Evolutionary conservation across 2,329 filamentous ascomycete species (phyloP).

Genomic region (Colletotrichum godetiae): DNA sequence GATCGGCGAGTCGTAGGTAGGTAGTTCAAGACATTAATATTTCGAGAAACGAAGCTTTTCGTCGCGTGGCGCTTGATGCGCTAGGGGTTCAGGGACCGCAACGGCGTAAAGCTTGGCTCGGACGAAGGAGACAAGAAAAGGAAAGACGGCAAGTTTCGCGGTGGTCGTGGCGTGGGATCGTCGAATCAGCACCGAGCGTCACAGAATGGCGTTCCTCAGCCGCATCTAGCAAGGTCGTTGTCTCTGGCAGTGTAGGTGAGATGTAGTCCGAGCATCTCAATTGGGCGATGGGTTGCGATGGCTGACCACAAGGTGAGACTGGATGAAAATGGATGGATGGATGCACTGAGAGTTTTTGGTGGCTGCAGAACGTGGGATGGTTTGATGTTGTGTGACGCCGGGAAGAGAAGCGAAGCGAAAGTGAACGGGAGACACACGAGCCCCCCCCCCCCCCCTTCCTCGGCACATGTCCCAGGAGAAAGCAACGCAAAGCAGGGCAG

Average conservation of each 20-base stretch:
- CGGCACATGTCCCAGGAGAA: not conserved
- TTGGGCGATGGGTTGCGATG: not conserved
- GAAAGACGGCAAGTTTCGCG: not conserved
- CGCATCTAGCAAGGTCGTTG: slow-evolving; percentile 13
- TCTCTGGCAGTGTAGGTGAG: not conserved
- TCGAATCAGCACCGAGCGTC: slow-evolving; percentile 3
- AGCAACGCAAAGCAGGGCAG: not conserved
- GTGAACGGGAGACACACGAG: too few species aligned
- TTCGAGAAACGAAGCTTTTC: not conserved
- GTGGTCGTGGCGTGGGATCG: slow-evolving; percentile 14
- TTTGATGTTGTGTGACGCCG: not conserved
- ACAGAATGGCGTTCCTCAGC: slow-evolving; percentile 11
- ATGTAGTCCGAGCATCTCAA: not conserved
- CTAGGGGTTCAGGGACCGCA: slow-evolving; percentile 1
- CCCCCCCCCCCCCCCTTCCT: too few species aligned
- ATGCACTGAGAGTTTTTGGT: not conserved
- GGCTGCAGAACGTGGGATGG: not conserved
- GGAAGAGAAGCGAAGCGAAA: not conserved
- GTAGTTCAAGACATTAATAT: slow-evolving; percentile 4
- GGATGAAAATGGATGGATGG: not conserved
- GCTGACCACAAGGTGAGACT: not conserved
- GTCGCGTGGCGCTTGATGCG: slow-evolving; percentile 11
- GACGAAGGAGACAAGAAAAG: not conserved
- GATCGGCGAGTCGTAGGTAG: not conserved
- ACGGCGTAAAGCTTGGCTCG: not conserved